Base-by-base conservation (phyloP, 129 eudicot genomes). In the carrot (Daucus carota) region DNA sequence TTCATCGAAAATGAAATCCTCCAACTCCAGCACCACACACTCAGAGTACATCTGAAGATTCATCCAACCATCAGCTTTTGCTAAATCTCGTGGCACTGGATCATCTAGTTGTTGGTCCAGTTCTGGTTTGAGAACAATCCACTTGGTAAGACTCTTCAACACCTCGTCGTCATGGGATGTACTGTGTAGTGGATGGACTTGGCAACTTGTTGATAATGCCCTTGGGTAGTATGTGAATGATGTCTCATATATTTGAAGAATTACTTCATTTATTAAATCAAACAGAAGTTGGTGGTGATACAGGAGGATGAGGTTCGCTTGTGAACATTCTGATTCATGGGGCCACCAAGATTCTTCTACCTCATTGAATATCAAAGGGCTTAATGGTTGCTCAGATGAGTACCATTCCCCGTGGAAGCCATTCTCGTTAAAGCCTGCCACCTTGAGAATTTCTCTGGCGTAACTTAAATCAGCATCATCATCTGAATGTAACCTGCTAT, bases 201-300 rank as follows among this genome's bases (percentile, higher is more conserved):
- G 84, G 70, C 96, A 86, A 16, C 76, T 81, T 22, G 79, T 76
- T 22, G 97, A 85, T 86, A 90, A 70, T 18, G 81, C 73, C 79
- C 72, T 93, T 6, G 97, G 97, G 81, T 90, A 90, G 78, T 89
- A 90, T 31, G 90, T 70, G 52, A 63, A 88, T 60, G 91, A 90
- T 70, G 71, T 78, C 68, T 89, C 93, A 44, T 82, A 84, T 45
- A 93, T 72, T 1, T 80, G 76, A 74, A 81, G 16, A 34, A 90
- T 60, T 28, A 80, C 88, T 52, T 93, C 97, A 71, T 88, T 89
- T 31, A 89, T 87, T 72, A 89, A 72, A 75, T 90, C 92, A 24
- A 90, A 93, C 40, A 93, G 74, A 75, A 87, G 85, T 73, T 77
- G 87, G 63, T 85, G 92, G 77, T 74, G 92, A 70, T 82, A 76